A percentile compares a stretch with the other conserved stretches of the same genome.
These are phyloP conservation scores for Striga hermonthica DNA, from an alignment of 305 asterid genomes.

Conservation along the genomic window DNA sequence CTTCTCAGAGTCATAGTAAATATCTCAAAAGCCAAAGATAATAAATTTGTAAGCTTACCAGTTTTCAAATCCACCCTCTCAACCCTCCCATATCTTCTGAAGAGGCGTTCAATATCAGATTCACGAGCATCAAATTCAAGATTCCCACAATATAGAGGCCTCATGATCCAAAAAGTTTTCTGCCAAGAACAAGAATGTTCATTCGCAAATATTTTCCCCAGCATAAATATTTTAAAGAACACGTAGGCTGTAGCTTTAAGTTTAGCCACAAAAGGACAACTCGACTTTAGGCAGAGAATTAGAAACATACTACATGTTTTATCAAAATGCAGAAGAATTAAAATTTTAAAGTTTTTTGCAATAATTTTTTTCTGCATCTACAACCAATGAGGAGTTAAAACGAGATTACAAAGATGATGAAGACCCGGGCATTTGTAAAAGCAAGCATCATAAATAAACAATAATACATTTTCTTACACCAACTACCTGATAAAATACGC, in stretches of 20 bases:
- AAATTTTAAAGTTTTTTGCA: background rate
- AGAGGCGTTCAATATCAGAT: slow-evolving; percentile 80
- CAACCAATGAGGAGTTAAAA: background rate
- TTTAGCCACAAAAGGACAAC: background rate
- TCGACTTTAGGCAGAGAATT: background rate
- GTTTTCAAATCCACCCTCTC: slow-evolving; percentile 95
- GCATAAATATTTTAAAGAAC: background rate
- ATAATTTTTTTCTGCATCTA: background rate
- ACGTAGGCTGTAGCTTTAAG: background rate
- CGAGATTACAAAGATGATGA: too few relatives aligned
- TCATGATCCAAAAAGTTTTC: slow-evolving; percentile 48
- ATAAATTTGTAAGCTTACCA: slow-evolving; percentile 42
- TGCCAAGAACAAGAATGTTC: slow-evolving; percentile 22
- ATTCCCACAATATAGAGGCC: slow-evolving; percentile 86
- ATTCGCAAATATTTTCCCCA: slow-evolving; percentile 10
- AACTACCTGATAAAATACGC: background rate
- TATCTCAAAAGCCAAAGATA: background rate
- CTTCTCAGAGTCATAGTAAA: background rate
- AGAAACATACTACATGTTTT: background rate
- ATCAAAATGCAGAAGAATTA: background rate
- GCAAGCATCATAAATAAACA: background rate
- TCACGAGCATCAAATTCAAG: slow-evolving; percentile 85
- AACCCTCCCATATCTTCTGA: slow-evolving; percentile 80
- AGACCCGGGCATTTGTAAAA: too few relatives aligned
- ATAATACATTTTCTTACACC: background rate